A percentile compares a stretch with the other conserved stretches of the same genome.
These are phyloP conservation scores for Rosellinia necatrix DNA, from an alignment of 2,329 filamentous ascomycete species.

Conservation along the genomic window DNA sequence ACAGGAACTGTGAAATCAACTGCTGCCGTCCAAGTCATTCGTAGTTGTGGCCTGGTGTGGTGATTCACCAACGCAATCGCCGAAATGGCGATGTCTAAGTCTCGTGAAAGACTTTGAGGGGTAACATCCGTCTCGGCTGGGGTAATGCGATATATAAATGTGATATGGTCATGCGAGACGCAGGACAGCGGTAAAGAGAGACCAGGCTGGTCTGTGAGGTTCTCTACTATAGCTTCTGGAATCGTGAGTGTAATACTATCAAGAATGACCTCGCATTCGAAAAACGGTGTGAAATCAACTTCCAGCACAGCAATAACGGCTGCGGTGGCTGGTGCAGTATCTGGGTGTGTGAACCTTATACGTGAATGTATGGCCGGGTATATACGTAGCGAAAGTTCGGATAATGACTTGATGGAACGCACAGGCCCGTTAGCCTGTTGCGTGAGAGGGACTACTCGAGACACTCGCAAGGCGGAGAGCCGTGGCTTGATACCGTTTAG, in stretches of 20 bases:
- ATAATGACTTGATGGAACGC: conserved; percentile 67
- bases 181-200: conserved; percentile 63
- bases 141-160: conserved; percentile 71
- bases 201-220: conserved; percentile 57
- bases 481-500: conserved; percentile 66
- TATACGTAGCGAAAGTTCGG: conserved; percentile 65
- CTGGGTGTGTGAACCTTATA: conserved; percentile 71
- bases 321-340: conserved; percentile 59
- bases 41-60: conserved; percentile 59
- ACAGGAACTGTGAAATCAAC: conserved; percentile 71
- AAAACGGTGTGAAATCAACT: conserved; percentile 73
- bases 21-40: conserved; percentile 69
- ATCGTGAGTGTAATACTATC: conserved; percentile 63
- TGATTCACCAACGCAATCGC: conserved; percentile 63
- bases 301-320: conserved; percentile 73
- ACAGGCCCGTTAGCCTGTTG: conserved; percentile 62
- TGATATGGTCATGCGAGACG: conserved; percentile 74
- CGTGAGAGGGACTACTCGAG: conserved; percentile 71
- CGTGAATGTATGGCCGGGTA: conserved; percentile 73
- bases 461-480: conserved; percentile 75
- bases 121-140: conserved; percentile 54
- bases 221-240: conserved; percentile 61
- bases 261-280: conserved; percentile 68
- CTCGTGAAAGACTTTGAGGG: conserved; percentile 53
- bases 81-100: conserved; percentile 63